Conservation (phyloP, 106 monocot genomes). For the Apostasia shenzhenica region DNA sequence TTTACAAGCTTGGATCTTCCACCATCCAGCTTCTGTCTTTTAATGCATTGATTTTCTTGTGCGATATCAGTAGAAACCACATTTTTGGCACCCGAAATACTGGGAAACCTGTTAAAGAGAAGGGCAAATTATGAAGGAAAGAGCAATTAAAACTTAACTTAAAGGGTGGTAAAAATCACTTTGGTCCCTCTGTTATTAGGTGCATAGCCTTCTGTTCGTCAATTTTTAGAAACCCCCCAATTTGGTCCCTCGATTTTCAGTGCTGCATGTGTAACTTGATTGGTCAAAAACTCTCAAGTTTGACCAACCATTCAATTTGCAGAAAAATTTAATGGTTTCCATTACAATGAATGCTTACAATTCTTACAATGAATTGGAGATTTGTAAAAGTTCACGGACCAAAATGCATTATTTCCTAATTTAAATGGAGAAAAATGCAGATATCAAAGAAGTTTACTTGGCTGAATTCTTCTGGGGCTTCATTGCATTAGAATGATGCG, state of each 20-base stretch:
- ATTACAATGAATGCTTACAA: neutral
- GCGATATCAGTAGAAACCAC: slow-evolving; percentile 36
- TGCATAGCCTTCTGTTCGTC: no score
- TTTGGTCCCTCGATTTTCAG: no score
- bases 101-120: slow-evolving; percentile 20
- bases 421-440: neutral
- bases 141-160: neutral
- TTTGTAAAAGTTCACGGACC: no score
- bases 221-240: no score
- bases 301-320: no score
- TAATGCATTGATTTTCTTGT: slow-evolving; percentile 80
- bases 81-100: slow-evolving; percentile 19
- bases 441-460: slow-evolving; percentile 17
- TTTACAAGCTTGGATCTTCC: slow-evolving; percentile 60
- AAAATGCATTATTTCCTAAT: no score
- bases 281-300: no score
- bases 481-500: slow-evolving; percentile 11
- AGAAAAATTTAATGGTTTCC: no score
- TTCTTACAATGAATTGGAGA: no score
- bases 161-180: no score
- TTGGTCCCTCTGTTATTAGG: no score
- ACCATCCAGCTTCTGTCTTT: slow-evolving; percentile 75
- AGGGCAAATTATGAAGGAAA: neutral
- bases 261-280: no score
- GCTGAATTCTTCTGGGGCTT: slow-evolving; percentile 16